Evolutionary conservation across 177 flowering plant species (phyloP).

Genomic region (Telopea speciosissima): DNA sequence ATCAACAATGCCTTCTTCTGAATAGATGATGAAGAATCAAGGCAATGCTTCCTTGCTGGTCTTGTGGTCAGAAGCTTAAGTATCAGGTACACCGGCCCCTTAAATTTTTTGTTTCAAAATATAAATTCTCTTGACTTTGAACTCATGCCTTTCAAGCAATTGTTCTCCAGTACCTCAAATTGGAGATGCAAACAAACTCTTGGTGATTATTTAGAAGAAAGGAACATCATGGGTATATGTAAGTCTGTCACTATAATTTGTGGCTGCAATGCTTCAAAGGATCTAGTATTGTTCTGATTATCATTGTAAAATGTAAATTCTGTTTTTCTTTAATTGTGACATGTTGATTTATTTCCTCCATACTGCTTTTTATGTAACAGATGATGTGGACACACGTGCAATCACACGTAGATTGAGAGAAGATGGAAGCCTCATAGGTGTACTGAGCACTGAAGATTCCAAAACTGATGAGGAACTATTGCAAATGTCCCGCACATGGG

Average conservation of each 20-base stretch:
- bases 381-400: slow-evolving; percentile 97
- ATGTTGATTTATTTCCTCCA: not conserved
- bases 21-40: not conserved
- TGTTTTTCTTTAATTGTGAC: not conserved
- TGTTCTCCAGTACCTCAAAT: slow-evolving; percentile 64
- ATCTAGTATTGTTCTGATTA: not conserved
- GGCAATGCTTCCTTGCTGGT: slow-evolving; percentile 84
- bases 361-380: slow-evolving; percentile 30
- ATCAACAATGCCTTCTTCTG: not conserved
- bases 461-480: slow-evolving; percentile 38
- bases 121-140: not conserved
- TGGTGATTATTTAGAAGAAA: slow-evolving; percentile 67
- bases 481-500: slow-evolving; percentile 79
- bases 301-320: not conserved
- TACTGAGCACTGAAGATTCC: slow-evolving; percentile 73
- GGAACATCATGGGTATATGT: slow-evolving; percentile 86
- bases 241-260: slow-evolving; percentile 19
- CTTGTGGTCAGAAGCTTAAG: slow-evolving; percentile 85
- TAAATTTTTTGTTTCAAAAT: not conserved
- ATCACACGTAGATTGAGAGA: slow-evolving; percentile 81
- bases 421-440: slow-evolving; percentile 92
- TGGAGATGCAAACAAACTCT: slow-evolving; percentile 74
- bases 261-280: not conserved
- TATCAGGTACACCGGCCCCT: slow-evolving; percentile 44
- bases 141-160: not conserved